phyloP scores from a whole-genome alignment of 176 grass and related monocot genomes.

The Hordeum marinum region DNA sequence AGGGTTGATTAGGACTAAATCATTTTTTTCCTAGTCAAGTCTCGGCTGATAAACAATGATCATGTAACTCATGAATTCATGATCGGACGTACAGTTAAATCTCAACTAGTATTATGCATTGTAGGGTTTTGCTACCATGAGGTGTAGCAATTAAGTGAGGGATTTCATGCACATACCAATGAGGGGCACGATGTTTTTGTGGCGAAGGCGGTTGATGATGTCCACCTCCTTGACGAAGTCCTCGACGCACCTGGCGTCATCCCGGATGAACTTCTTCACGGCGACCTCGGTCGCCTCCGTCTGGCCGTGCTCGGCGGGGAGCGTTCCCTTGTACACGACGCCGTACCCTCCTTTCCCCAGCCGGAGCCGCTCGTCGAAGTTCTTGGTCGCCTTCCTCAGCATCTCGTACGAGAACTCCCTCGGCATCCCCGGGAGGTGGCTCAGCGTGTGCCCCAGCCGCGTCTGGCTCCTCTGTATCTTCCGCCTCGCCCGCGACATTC shows the following conservation, averaged over 20 bases:
- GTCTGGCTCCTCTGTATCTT: conserved; percentile 19
- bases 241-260: conserved; percentile 5
- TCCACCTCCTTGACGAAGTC: conserved; percentile 55
- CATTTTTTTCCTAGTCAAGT: not conserved
- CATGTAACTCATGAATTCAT: not conserved
- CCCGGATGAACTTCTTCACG: conserved; percentile 50
- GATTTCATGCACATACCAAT: conserved; percentile 14
- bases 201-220: conserved; percentile 58
- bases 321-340: conserved; percentile 43
- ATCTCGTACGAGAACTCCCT: conserved; percentile 31
- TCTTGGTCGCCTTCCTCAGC: conserved; percentile 42
- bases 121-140: not conserved
- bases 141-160: not conserved
- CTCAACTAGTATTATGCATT: not conserved
- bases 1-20: not conserved
- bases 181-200: conserved; percentile 58
- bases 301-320: conserved; percentile 5
- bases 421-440: conserved; percentile 43
- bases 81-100: not conserved
- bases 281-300: conserved; percentile 30
- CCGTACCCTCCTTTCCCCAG: conserved; percentile 42
- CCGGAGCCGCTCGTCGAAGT: conserved; percentile 31
- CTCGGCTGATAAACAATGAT: not conserved
- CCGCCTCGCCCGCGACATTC: not conserved
- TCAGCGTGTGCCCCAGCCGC: conserved; percentile 24